Evolutionary conservation across 306 rosid species (phyloP).

Genomic region (Alnus rubra): DNA sequence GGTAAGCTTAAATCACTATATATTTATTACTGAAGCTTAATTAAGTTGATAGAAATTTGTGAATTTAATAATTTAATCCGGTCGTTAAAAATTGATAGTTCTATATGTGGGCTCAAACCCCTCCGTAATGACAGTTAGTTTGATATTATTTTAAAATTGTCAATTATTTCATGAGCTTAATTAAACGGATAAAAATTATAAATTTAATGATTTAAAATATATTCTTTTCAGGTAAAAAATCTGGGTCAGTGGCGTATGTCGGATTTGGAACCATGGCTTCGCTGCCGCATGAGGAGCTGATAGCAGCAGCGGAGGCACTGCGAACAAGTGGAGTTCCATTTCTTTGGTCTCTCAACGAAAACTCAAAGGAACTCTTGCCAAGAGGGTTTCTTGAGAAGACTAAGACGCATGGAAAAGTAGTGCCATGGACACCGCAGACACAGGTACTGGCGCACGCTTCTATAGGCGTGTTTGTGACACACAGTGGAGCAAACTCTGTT

Average conservation of each 20-base stretch:
- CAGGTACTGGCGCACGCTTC: conserved; percentile 47
- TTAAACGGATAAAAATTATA: too few relatives aligned
- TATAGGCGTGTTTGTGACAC: conserved; percentile 49
- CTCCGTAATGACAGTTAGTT: too few relatives aligned
- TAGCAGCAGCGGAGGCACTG: conserved; percentile 30
- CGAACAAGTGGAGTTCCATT: conserved; percentile 16
- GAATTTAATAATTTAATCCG: too few relatives aligned
- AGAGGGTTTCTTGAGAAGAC: conserved; percentile 47
- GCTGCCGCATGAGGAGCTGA: conserved; percentile 11
- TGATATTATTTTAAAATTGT: too few relatives aligned
- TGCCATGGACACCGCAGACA: conserved; percentile 54
- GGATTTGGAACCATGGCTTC: conserved; percentile 27
- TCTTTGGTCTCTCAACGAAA: conserved; percentile 27
- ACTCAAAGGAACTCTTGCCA: conserved; percentile 20
- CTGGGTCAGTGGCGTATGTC: conserved; percentile 18
- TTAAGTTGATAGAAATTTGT: too few relatives aligned
- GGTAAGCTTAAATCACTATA: too few relatives aligned
- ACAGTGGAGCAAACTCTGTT: conserved; percentile 50
- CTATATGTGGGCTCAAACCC: too few relatives aligned
- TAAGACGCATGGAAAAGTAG: conserved; percentile 32
- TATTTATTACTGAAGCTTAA: too few relatives aligned
- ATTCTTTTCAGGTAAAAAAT: neutral
- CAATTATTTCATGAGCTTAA: too few relatives aligned
- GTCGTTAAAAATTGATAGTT: too few relatives aligned
- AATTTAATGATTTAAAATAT: too few relatives aligned